Conservation (phyloP, 2,329 filamentous ascomycete genomes). For the Metarhizium sp. region DNA sequence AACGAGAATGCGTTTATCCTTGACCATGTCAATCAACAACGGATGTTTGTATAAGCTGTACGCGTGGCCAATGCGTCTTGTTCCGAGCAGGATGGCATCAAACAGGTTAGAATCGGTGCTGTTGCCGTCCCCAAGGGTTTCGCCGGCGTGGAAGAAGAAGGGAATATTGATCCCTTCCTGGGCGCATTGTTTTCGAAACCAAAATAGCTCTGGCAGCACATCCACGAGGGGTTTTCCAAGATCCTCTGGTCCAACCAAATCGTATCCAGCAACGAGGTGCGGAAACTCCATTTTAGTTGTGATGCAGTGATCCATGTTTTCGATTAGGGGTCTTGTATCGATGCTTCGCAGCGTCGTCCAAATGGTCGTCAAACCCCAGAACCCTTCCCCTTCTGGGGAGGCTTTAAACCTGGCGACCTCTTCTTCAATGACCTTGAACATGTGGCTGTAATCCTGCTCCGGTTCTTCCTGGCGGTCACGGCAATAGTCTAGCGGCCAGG, state of each 20-base stretch:
- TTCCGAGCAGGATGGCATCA: slow-evolving; percentile 79
- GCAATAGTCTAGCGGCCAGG: slow-evolving; percentile 64
- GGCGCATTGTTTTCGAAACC: slow-evolving; percentile 81
- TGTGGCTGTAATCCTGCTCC: slow-evolving; percentile 57
- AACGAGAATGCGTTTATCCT: slow-evolving; percentile 77
- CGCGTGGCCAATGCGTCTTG: slow-evolving; percentile 80
- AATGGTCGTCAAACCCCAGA: slow-evolving; percentile 80
- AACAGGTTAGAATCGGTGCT: slow-evolving; percentile 74
- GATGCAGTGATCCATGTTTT: slow-evolving; percentile 84
- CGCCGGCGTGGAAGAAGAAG: slow-evolving; percentile 93
- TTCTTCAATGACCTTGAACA: slow-evolving; percentile 66
- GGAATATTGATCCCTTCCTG: slow-evolving; percentile 73
- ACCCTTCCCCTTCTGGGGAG: slow-evolving; percentile 59
- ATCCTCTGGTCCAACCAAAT: slow-evolving; percentile 85
- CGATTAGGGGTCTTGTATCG: slow-evolving; percentile 56
- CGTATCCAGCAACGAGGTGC: slow-evolving; percentile 74
- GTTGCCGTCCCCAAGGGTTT: slow-evolving; percentile 68
- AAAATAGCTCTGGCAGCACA: slow-evolving; percentile 77
- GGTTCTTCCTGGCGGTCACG: slow-evolving; percentile 53
- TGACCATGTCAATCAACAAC: slow-evolving; percentile 77
- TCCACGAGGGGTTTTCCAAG: slow-evolving; percentile 65
- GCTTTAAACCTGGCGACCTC: slow-evolving; percentile 69
- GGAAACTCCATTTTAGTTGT: slow-evolving; percentile 71
- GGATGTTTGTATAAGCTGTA: slow-evolving; percentile 90
- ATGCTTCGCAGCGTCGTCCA: slow-evolving; percentile 67